These are phyloP conservation scores for Cornus florida DNA, from an alignment of 148 eudicot species.

Conservation along the genomic window DNA sequence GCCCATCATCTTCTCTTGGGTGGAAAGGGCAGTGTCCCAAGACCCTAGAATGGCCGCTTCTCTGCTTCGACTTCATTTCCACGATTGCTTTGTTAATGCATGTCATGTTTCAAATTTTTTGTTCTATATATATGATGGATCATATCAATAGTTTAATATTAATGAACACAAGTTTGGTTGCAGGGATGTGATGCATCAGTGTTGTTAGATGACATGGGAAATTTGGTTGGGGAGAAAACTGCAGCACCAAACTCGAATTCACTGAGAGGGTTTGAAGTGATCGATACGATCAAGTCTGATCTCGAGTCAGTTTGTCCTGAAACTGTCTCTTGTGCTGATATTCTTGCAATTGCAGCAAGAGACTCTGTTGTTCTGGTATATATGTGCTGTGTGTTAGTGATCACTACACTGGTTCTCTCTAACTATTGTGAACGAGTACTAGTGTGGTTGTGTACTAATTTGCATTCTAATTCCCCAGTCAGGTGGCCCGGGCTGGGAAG, in stretches of 20 bases:
- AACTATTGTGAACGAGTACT: no score
- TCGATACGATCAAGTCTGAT: conserved; percentile 55
- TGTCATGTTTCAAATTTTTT: conserved; percentile 9
- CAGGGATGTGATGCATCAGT: conserved; percentile 76
- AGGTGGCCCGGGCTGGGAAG: conserved; percentile 83
- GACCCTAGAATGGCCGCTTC: conserved; percentile 96
- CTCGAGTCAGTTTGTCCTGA: conserved; percentile 55
- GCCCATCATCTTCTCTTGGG: conserved; percentile 58
- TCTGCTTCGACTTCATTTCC: conserved; percentile 87
- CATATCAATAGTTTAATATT: not conserved
- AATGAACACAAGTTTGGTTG: not conserved
- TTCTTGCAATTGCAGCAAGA: conserved; percentile 59
- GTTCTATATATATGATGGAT: no score
- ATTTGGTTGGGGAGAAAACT: conserved; percentile 49
- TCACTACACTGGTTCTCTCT: not conserved
- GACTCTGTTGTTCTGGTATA: conserved; percentile 59
- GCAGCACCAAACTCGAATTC: conserved; percentile 57
- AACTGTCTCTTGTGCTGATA: conserved; percentile 67
- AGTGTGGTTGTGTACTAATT: not conserved
- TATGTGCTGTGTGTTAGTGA: not conserved
- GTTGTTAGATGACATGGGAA: conserved; percentile 47
- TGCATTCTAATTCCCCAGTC: conserved; percentile 34
- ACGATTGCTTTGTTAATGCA: conserved; percentile 90
- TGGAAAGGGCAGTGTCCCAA: conserved; percentile 47
- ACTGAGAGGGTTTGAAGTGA: conserved; percentile 57